Evolutionary conservation across 2,329 filamentous ascomycete species (phyloP), one percentile per base, ranked within the genome.

Genomic region (Nakataea oryzae): DNA sequence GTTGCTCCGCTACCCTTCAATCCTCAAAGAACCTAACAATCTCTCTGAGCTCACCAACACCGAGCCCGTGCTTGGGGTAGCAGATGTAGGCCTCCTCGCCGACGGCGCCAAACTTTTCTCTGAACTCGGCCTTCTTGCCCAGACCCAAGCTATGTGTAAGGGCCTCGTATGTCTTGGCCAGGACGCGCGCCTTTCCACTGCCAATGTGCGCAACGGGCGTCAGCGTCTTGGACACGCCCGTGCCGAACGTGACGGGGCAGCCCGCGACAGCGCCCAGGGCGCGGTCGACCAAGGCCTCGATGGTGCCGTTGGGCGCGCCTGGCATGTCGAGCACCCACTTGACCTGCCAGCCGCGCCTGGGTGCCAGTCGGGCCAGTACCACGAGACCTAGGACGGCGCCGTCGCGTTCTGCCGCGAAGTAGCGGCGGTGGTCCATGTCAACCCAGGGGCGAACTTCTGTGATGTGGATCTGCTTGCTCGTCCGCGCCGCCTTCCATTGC

Each of bases 261-360:
- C 79, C 78, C 1, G 77, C 76, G 60, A 84, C 73, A 54, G 71
- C 70, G 8, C 74, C 70, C 64, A 96, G 81, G 0, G 88, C 85
- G 70, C 88, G 83, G 50, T 89, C 85, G 68, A 96, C 89, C 54
- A 95, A 83, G 54, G 88, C 83, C 76, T 97, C 93, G 65, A 96
- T 96, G 41, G 90, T 88, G 58, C 93, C 93, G 57, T 86, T 90
- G n/a, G 93, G 89, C 0, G 92, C 85, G 29, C 85, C 86, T 0
- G 92, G 93, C 80, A 97, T 96, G 74, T 97, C 91, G 62, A 97
- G 85, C n/a, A 89, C 90, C 79, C 95, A 96, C 78, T 97, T 97
- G 72, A 96, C 88, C 78, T 97, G 93, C 86, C 91, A 96, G 62
- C 93, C 93, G 72, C 96, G 85, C 47, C 84, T 80, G 2, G 91